These are phyloP conservation scores for Bremia lactucae DNA, from an alignment of 352 stramenopile species.

Conservation along the genomic window DNA sequence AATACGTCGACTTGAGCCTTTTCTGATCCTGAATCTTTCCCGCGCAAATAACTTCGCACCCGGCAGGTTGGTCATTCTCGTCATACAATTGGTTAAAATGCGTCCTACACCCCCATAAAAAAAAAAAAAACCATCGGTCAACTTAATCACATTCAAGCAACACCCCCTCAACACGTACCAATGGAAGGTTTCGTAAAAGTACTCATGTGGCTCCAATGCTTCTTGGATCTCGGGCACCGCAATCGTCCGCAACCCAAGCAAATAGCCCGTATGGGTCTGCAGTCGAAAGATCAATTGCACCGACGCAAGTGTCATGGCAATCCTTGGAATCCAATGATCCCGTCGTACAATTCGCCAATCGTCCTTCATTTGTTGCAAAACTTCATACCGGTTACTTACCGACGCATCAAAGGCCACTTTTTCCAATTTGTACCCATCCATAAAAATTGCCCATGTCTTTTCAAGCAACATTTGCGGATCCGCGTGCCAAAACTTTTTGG, in stretches of 20 bases:
- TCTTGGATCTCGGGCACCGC: conserved; percentile 40
- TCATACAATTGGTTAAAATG: conserved; percentile 52
- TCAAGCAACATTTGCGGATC: conserved; percentile 21
- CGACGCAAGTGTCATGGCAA: conserved; percentile 42
- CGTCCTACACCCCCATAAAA: conserved; percentile 34
- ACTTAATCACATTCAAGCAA: background rate
- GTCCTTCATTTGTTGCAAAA: conserved; percentile 49
- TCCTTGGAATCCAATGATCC: conserved; percentile 34
- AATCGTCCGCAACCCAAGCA: conserved; percentile 58
- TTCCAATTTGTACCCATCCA: conserved; percentile 29
- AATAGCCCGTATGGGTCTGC: conserved; percentile 44
- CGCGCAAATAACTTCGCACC: conserved; percentile 40
- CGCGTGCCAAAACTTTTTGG: conserved; percentile 32
- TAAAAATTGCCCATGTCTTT: conserved; percentile 40
- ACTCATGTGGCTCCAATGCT: conserved; percentile 29
- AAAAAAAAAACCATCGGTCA: conserved; percentile 1
- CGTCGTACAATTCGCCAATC: conserved; percentile 49
- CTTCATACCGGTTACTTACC: conserved; percentile 35
- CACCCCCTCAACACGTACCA: conserved; percentile 22
- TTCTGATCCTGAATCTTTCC: conserved; percentile 39
- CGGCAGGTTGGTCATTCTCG: conserved; percentile 23
- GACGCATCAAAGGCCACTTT: conserved; percentile 39
- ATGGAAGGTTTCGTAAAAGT: conserved; percentile 53
- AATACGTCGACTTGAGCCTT: conserved; percentile 36
- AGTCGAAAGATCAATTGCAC: conserved; percentile 55